Percentiles rank a stretch among this genome's conserved stretches.
These are phyloP conservation scores for Penicillium occitanis DNA, from an alignment of 2,329 filamentous ascomycete species.

Conservation along the genomic window DNA sequence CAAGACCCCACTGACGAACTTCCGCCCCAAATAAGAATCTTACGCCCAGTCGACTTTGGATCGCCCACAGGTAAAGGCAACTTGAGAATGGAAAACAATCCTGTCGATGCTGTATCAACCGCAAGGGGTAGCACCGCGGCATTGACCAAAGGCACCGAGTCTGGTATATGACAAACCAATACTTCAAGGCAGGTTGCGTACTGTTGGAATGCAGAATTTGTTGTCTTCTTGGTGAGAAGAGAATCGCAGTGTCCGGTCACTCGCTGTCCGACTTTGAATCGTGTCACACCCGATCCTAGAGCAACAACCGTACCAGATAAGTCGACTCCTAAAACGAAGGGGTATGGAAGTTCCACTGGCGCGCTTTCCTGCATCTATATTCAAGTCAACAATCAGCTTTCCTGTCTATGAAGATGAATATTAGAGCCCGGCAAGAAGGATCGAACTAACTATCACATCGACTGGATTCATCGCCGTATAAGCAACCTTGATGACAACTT, in stretches of 20 bases:
- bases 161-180: conserved; percentile 23
- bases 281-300: conserved; percentile 45
- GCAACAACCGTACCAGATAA: conserved; percentile 48
- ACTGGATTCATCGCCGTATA: conserved; percentile 22
- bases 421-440: background rate
- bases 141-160: conserved; percentile 41
- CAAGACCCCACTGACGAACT: conserved; percentile 28
- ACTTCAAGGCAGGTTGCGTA: conserved; percentile 13
- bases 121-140: conserved; percentile 45
- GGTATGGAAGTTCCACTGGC: conserved; percentile 28
- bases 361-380: background rate
- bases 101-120: conserved; percentile 25
- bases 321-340: conserved; percentile 41
- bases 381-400: background rate
- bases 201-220: conserved; percentile 3
- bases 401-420: background rate
- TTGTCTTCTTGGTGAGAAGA: background rate
- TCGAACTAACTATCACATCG: conserved; percentile 13
- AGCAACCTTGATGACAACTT: conserved; percentile 21
- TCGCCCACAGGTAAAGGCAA: conserved; percentile 37
- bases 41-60: background rate
- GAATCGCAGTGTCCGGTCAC: conserved; percentile 35
- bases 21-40: conserved; percentile 48
- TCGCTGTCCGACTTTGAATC: conserved; percentile 45
- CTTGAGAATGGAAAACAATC: conserved; percentile 31